Percentiles rank a stretch among this genome's conserved stretches.
phyloP scores from a whole-genome alignment of 331 rosid species.

The Saraca asoca region DNA sequence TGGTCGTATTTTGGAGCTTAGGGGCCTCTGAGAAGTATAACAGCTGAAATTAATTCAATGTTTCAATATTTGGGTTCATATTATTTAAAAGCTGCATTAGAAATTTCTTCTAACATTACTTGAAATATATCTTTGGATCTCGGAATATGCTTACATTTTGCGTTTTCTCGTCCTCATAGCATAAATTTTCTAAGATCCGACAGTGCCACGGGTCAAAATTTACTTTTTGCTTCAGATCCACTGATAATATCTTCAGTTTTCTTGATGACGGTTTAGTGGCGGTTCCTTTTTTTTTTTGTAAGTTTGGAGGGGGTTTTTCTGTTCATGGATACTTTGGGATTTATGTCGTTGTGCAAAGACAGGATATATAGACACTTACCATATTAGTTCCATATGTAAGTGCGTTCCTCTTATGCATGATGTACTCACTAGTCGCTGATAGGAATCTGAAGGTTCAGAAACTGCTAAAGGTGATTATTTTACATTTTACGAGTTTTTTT shows the following conservation, averaged over 20 bases:
- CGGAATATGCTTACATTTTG: conserved; percentile 26
- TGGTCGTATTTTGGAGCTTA: background rate
- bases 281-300: background rate
- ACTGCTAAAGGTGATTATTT: background rate
- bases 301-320: too few species aligned
- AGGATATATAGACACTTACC: background rate
- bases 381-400: background rate
- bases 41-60: conserved; percentile 4
- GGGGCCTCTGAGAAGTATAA: background rate
- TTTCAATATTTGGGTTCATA: background rate
- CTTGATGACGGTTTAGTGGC: conserved; percentile 3
- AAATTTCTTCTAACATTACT: background rate
- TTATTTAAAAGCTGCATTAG: conserved; percentile 17
- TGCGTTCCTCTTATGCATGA: background rate
- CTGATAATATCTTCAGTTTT: conserved; percentile 27
- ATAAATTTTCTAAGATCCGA: conserved; percentile 41
- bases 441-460: background rate
- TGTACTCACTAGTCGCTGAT: background rate
- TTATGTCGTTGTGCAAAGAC: background rate
- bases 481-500: background rate
- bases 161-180: conserved; percentile 2
- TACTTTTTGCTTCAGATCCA: conserved; percentile 52
- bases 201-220: conserved; percentile 1
- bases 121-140: conserved; percentile 39
- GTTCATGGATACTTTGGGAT: conserved; percentile 1